Conservation (phyloP, 2,329 filamentous ascomycete species). For the Alternaria sp. region DNA sequence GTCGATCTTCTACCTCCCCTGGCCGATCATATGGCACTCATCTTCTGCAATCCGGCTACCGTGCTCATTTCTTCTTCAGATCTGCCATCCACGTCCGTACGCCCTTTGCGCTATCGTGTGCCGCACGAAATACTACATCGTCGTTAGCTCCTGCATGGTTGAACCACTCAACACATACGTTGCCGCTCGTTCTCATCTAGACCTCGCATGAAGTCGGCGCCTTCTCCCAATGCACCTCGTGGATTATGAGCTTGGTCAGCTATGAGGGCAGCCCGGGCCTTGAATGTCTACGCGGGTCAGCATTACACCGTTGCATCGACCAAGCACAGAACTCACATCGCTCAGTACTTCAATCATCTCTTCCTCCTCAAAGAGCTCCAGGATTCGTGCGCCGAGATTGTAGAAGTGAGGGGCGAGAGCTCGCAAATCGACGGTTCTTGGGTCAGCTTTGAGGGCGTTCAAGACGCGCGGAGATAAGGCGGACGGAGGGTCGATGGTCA, state of each 20-base stretch:
- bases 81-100: constrained; percentile 55
- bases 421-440: constrained; percentile 82
- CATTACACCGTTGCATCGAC: background rate
- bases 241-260: constrained; percentile 89
- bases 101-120: constrained; percentile 56
- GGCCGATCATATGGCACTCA: background rate
- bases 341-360: constrained; percentile 69
- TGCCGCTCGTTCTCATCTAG: constrained; percentile 89
- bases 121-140: constrained; percentile 54
- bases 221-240: constrained; percentile 68
- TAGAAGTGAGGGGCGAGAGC: constrained; percentile 89
- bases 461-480: constrained; percentile 80
- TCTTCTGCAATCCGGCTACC: background rate
- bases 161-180: constrained; percentile 49
- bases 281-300: constrained; percentile 68
- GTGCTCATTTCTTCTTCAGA: constrained; percentile 47
- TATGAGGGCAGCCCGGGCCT: constrained; percentile 79
- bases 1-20: background rate
- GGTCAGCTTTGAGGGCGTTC: constrained; percentile 89
- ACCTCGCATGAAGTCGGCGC: constrained; percentile 83
- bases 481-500: constrained; percentile 81
- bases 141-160: constrained; percentile 4
- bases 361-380: constrained; percentile 92
- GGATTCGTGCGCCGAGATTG: constrained; percentile 79
- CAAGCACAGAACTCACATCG: constrained; percentile 42